Base-by-base conservation (phyloP, 2,329 filamentous ascomycete genomes). In the Helicocarpus griseus region DNA sequence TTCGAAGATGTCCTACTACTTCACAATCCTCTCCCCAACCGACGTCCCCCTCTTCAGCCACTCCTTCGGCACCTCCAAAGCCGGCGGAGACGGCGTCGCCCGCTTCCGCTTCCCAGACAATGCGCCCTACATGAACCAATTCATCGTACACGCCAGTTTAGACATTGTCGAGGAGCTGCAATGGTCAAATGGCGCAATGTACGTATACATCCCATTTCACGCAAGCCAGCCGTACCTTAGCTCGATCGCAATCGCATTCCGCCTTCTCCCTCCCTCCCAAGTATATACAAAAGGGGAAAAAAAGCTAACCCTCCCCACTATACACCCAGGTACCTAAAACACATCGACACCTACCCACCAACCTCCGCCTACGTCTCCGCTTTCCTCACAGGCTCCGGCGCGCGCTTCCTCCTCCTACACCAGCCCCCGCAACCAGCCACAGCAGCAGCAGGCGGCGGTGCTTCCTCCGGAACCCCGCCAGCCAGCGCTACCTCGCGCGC, bases 91-190 rank as follows among this genome's bases (percentile, higher is more conserved):
- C 76, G 93, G 93, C 61, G 78, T 89, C 66, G 81, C 91, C 45
- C 86, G 87, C 64, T 97, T 96, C 55, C 86, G 87, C 65, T 96
- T 95, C 76, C 82, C 80, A 53, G 87, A 95, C 58, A 85, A 94
- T 63, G 86, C 91, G 50, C 83, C 88, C 57, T 88, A 95, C 69
- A 86, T 96, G 77, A 96, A 96, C 73, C 93, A 96, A 70, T 97
- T 98, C 74, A 89, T 97, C 65, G 83, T 95, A 29, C 91, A 98
- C 73, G 90, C 88, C 60, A 87, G 87, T 58, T 76, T 98, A 52
- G 93, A 98, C 69, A 88, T 97, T 43, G 87, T 95, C 48, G 93
- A 98, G 73, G 93, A 98, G 70, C 83, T 91, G 28, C 93, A 97
- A 73, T 98, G 93, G 91, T 85, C 82, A 5, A 87, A 77, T 55